Evolutionary conservation across 2,329 filamentous ascomycete genomes (phyloP), one percentile per base, ranked within the genome.

Genomic region (Talaromyces sp.): DNA sequence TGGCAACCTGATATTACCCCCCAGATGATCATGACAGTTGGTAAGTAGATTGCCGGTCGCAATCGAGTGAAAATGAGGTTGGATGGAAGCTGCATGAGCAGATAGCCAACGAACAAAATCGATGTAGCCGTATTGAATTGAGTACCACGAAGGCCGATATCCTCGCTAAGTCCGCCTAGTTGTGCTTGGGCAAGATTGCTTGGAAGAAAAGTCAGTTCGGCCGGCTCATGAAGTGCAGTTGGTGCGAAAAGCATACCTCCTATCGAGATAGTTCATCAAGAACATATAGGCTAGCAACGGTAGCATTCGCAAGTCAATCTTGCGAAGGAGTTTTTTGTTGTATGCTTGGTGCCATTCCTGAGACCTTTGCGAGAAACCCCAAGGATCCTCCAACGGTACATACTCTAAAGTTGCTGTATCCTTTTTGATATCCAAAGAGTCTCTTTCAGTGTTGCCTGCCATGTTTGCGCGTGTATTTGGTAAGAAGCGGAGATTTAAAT

Each of bases 111-210:
- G 69, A 83, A 83, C 72, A 84, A 83, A 64, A 83, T 82, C 64
- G 83, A 79, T 5, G 83, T 71, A 0, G 81, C 81, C 1, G 70
- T 77, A 64, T 83, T 84, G 70, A 81, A 82, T 61, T 81, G 71
- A 63, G 79, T 75, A 40, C 72, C 70, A 2, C 65, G 64, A 0
- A 84, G 73, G 7, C 75, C 63, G 2, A 83, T 72, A 23, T 83
- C 80, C 34, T 71, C 68, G 1, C 76, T 78, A 8, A 84, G 71
- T 10, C 81, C 79, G 65, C 90, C 91, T 51, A 89, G 81, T 52
- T 83, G 84, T 36, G 90, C 90, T 75, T 93, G 93, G 73, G 87
- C 87, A 68, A 93, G 90, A 72, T 93, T 94, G 92, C 89, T 23
- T 23, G 23, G 23, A 23, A 23, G 23, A 23, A 23, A 23, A 23